Percentiles rank a stretch among this genome's conserved stretches.
Evolutionary conservation across 2,329 filamentous ascomycete species (phyloP).

Genomic region (Alternaria solani): DNA sequence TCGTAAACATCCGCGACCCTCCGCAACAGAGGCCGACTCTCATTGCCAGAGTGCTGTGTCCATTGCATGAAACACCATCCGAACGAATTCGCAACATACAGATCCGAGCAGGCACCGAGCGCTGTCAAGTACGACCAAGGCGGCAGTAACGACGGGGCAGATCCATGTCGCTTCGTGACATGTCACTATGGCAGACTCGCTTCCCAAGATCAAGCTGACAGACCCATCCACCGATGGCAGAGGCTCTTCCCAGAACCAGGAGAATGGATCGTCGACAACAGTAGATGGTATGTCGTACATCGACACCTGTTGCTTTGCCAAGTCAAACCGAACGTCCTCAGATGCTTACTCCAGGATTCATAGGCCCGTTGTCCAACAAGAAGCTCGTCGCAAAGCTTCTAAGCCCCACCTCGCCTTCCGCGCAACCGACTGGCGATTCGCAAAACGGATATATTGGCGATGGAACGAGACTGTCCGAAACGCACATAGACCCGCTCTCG

Average conservation of each 20-base stretch:
- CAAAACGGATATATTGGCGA: conserved; percentile 30
- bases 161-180: conserved; percentile 24
- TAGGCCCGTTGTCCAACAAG: conserved; percentile 36
- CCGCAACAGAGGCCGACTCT: conserved; percentile 17
- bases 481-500: conserved; percentile 70
- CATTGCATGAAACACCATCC: neutral
- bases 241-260: conserved; percentile 41
- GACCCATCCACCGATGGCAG: conserved; percentile 50
- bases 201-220: conserved; percentile 56
- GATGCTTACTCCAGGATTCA: conserved; percentile 27
- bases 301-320: neutral
- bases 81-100: neutral
- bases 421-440: conserved; percentile 28
- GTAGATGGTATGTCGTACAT: conserved; percentile 35
- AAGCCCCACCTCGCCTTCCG: conserved; percentile 31
- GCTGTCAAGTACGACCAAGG: neutral
- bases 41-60: neutral
- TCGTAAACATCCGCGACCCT: conserved; percentile 25
- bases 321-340: neutral
- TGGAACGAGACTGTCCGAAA: conserved; percentile 39
- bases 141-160: conserved; percentile 3
- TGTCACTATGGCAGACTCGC: conserved; percentile 46
- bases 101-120: neutral
- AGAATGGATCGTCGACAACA: conserved; percentile 30
- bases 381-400: conserved; percentile 40